Conservation (phyloP, 1,139 yeast species). For the Hyphopichia buzzinii region DNA sequence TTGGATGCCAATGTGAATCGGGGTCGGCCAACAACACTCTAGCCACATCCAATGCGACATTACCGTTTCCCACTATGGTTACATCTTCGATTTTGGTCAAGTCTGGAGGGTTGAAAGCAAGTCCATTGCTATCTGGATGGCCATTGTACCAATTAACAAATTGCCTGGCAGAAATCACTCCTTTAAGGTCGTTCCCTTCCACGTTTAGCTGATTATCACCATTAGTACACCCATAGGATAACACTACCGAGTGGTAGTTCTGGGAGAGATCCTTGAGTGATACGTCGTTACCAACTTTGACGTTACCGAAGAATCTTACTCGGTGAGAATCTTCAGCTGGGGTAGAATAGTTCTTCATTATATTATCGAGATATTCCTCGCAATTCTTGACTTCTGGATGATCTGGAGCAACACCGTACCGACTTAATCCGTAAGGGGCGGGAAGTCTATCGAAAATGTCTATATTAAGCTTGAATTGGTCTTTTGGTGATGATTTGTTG, state of each 20-base stretch:
- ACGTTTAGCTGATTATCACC: slow-evolving; percentile 56
- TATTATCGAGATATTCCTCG: slow-evolving; percentile 72
- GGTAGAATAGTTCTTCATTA: slow-evolving; percentile 38
- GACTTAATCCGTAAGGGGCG: slow-evolving; percentile 84
- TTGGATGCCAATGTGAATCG: slow-evolving; percentile 53
- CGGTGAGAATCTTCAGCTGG: slow-evolving; percentile 16
- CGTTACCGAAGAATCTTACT: slow-evolving; percentile 76
- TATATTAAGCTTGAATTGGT: slow-evolving; percentile 41
- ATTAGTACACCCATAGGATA: slow-evolving; percentile 79
- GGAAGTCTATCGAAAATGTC: slow-evolving; percentile 81
- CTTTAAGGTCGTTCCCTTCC: slow-evolving; percentile 59
- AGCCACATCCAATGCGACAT: slow-evolving; percentile 94
- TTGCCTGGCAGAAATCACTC: slow-evolving; percentile 79
- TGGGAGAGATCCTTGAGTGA: slow-evolving; percentile 46
- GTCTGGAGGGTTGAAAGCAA: slow-evolving; percentile 44
- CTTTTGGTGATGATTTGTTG: slow-evolving; percentile 36
- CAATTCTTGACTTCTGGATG: slow-evolving; percentile 95
- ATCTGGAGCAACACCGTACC: slow-evolving; percentile 99
- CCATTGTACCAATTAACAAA: slow-evolving; percentile 98
- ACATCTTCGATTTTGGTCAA: slow-evolving; percentile 63
- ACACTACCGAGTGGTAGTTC: slow-evolving; percentile 68
- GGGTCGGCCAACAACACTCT: slow-evolving; percentile 67
- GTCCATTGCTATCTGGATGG: slow-evolving; percentile 56
- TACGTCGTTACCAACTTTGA: slow-evolving; percentile 58
- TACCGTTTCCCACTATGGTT: slow-evolving; percentile 91